Base-by-base conservation (phyloP, 345 rosid species). In the Citrus trifoliata region DNA sequence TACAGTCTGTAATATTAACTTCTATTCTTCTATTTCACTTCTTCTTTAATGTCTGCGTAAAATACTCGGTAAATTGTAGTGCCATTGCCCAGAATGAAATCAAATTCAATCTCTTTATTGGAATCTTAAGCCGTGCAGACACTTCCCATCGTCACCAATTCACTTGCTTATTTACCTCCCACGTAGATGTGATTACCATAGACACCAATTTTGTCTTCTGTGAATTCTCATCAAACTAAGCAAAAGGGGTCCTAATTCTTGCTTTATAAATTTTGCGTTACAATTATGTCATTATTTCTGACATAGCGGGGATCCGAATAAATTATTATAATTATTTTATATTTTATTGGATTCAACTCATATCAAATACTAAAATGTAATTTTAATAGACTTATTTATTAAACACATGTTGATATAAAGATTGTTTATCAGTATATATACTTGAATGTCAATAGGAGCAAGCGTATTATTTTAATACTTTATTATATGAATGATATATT, bases 191-290 rank as follows among this genome's bases (percentile, higher is more conserved):
- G 5, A 78, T 88, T 1, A 56, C 82, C 22, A 78, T 81, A 5
- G 85, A 85, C 27, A 46, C 84, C 1, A 87, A 81, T 74, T 89
- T 87, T 21, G 80, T 87, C 4, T 70, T 89, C 22, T 85, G 85
- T 79, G 85, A 67, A 48, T 9, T 40, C 80, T 88, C 56, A 78
- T 83, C 19, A 81, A 81, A 76, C 59, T 0, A 82, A 84, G 19
- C 89, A 85, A 35, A 84, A 40, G 3, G 60, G 48, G 33, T 62
- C 0, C 24, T 78, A 4, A 7, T 40, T 40, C 4, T 89, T 7
- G 65, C 84, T 21, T 80, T 84, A 5, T 86, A 85, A 55, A 84
- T 81, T 37, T 42, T 80, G 35, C 81, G 80, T 4, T 89, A 79
- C 77, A 40, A 79, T 46, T 87, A 87, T 79, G 79, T 85, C 24